phyloP scores from a whole-genome alignment of 371 early-diverging fungal genomes.

The Mucor plumbeus region DNA sequence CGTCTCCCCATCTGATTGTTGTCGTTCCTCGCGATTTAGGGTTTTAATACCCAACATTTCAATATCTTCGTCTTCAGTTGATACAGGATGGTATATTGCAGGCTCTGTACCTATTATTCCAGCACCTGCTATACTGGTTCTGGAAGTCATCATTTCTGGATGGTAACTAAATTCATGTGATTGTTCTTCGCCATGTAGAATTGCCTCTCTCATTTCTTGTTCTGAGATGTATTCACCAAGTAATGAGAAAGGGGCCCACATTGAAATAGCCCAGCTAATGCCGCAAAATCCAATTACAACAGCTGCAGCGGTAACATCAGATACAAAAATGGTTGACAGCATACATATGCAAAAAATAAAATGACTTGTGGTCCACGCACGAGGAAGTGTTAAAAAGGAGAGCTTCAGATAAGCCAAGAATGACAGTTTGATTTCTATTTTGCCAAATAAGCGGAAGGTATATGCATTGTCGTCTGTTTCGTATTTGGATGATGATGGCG shows the following conservation, averaged over 20 bases:
- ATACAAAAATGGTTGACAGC: constrained; percentile 67
- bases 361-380: constrained; percentile 74
- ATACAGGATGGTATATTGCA: constrained; percentile 44
- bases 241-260: constrained; percentile 94
- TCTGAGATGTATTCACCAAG: constrained; percentile 83
- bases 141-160: constrained; percentile 28
- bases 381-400: constrained; percentile 58
- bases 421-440: constrained; percentile 17
- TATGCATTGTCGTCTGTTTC: not conserved
- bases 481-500: constrained; percentile 24
- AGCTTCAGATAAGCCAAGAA: constrained; percentile 29
- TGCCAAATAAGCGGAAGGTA: constrained; percentile 13
- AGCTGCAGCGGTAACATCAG: constrained; percentile 53
- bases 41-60: constrained; percentile 24
- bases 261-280: constrained; percentile 85
- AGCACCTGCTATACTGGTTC: constrained; percentile 34
- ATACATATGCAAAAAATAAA: constrained; percentile 71
- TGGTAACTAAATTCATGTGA: not conserved
- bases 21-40: not conserved
- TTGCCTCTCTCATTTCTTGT: constrained; percentile 25
- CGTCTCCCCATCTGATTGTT: not conserved
- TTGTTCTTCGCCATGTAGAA: not conserved
- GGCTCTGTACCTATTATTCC: constrained; percentile 44
- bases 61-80: constrained; percentile 24
- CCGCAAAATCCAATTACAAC: constrained; percentile 78